Evolutionary conservation across 75 land plant genomes (phyloP).

Genomic region (Isoetes taiwanensis): DNA sequence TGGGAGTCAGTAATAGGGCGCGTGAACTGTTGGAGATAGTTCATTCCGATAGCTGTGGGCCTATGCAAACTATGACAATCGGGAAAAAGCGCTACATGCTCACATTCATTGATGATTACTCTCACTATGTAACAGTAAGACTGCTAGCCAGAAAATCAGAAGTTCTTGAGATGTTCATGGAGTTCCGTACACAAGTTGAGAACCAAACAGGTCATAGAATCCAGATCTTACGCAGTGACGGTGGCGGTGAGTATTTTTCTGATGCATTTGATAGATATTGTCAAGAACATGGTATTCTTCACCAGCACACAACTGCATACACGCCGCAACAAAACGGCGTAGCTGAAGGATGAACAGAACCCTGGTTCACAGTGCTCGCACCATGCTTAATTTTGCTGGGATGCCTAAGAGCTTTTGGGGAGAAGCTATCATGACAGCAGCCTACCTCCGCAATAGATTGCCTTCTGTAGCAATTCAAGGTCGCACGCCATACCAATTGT

Average conservation of each 20-base stretch:
- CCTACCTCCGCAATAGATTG: no score
- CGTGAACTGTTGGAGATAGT: not conserved
- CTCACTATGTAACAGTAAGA: conserved; percentile 8
- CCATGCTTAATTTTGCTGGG: conserved; percentile 13
- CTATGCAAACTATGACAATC: not conserved
- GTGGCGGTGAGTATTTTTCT: conserved; percentile 20
- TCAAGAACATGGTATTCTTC: not conserved
- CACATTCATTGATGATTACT: conserved; percentile 17
- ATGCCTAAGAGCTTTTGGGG: conserved; percentile 16
- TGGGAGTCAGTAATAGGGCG: not conserved
- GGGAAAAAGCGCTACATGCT: not conserved
- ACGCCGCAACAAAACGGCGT: conserved; percentile 7
- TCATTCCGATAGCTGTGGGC: not conserved
- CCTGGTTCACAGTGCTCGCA: conserved; percentile 2
- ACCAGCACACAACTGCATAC: not conserved
- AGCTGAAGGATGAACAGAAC: conserved; percentile 7
- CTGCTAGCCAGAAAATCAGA: conserved; percentile 13
- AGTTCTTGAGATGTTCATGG: conserved; percentile 12
- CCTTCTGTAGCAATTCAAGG: no score
- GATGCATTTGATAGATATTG: not conserved
- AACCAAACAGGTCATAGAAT: conserved; percentile 9
- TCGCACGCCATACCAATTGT: no score
- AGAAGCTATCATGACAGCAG: conserved; percentile 16
- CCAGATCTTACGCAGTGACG: conserved; percentile 11
- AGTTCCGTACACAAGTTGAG: conserved; percentile 6